Conservation (phyloP, 31 red algal genomes). For the Bonnemaisonia californica region DNA sequence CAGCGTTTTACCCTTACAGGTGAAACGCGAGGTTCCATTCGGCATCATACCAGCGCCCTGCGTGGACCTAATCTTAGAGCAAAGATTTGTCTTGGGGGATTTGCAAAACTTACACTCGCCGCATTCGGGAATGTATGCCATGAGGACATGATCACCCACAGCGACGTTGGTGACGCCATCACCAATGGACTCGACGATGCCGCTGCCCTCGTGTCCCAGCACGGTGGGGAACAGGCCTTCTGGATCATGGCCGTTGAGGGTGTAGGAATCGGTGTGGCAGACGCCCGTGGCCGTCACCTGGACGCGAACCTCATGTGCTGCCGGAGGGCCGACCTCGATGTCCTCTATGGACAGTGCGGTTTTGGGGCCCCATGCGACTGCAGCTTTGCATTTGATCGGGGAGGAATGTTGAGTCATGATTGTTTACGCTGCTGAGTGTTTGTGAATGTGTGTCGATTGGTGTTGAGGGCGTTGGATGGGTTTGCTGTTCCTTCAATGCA, state of each 20-base stretch:
- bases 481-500: too few species aligned
- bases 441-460: too few species aligned
- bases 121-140: constrained; percentile 94
- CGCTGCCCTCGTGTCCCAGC: constrained; percentile 96
- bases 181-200: constrained; percentile 92
- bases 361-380: constrained; percentile 83
- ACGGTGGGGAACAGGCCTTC: constrained; percentile 93
- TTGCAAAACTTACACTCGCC: constrained; percentile 95
- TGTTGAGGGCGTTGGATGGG: too few species aligned
- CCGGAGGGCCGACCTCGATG: constrained; percentile 82
- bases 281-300: constrained; percentile 78
- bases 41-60: constrained; percentile 94
- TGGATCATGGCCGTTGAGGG: constrained; percentile 82
- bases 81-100: constrained; percentile 90
- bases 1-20: constrained; percentile 72
- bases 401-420: constrained; percentile 42
- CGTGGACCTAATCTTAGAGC: constrained; percentile 76
- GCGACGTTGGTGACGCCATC: constrained; percentile 77
- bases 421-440: too few species aligned
- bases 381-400: constrained; percentile 86
- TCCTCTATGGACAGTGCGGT: constrained; percentile 80
- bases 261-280: constrained; percentile 97
- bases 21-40: constrained; percentile 83
- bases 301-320: constrained; percentile 75
- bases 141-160: constrained; percentile 90